A percentile compares a stretch with the other conserved stretches of the same genome.
Conservation (phyloP, 1,284 basidiomycete species). For the Sporisorium graminicola region DNA sequence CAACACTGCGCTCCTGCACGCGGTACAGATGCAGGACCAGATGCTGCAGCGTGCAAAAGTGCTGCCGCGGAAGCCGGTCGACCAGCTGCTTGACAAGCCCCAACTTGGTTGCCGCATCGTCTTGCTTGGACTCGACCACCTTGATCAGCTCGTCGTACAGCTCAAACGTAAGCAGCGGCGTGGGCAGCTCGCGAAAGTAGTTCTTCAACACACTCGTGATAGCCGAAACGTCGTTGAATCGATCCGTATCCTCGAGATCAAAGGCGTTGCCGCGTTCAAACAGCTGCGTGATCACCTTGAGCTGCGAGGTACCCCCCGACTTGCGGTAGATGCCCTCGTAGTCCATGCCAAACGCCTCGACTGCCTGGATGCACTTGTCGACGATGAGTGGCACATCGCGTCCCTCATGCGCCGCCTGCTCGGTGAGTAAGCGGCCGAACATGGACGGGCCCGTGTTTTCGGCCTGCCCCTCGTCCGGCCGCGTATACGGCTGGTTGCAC, state of each 20-base stretch:
- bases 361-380: conserved; percentile 78
- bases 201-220: conserved; percentile 97
- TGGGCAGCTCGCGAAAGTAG: conserved; percentile 91
- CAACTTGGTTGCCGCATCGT: conserved; percentile 20
- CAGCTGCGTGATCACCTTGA: conserved; percentile 90
- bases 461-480: conserved; percentile 51
- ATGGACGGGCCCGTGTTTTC: conserved; percentile 76
- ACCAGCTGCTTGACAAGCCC: conserved; percentile 75
- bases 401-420: conserved; percentile 83
- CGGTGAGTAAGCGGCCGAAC: conserved; percentile 87
- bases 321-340: conserved; percentile 98
- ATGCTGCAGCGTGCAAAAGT: conserved; percentile 84
- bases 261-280: conserved; percentile 94
- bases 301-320: conserved; percentile 90
- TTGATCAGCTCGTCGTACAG: conserved; percentile 87
- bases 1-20: conserved; percentile 70
- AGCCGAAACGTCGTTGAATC: conserved; percentile 96
- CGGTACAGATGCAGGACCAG: conserved; percentile 87
- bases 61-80: conserved; percentile 82
- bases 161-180: conserved; percentile 89
- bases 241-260: conserved; percentile 85
- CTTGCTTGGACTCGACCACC: conserved; percentile 43
- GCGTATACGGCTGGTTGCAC: conserved; percentile 58
- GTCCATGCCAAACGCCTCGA: conserved; percentile 75
- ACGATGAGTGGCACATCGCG: conserved; percentile 87